Conservation (phyloP, 345 rosid species). For the Salix caprea region DNA sequence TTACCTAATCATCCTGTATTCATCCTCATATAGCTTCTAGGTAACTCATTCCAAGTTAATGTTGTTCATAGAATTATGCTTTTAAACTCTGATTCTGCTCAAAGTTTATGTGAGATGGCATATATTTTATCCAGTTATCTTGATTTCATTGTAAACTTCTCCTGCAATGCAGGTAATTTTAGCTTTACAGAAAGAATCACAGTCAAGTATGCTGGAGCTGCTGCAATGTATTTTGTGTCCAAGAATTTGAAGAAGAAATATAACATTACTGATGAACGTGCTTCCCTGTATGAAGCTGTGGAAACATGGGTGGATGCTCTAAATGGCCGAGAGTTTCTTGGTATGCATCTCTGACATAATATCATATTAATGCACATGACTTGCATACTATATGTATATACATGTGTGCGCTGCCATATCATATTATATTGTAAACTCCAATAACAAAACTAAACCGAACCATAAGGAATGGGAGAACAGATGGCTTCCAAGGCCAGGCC, state of each 20-base stretch:
- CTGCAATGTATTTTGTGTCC: constrained; percentile 87
- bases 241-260: constrained; percentile 86
- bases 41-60: neutral
- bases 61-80: neutral
- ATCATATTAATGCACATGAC: neutral
- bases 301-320: constrained; percentile 92
- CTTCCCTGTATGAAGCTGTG: constrained; percentile 78
- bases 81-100: neutral
- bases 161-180: constrained; percentile 59
- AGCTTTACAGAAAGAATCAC: constrained; percentile 73
- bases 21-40: neutral
- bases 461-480: no score
- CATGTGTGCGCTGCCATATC: no score
- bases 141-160: neutral
- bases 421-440: no score
- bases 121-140: neutral
- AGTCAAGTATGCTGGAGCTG: constrained; percentile 87
- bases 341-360: constrained; percentile 19
- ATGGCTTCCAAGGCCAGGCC: no score
- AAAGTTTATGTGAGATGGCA: neutral
- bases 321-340: constrained; percentile 66
- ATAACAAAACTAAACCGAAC: no score
- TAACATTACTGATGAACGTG: constrained; percentile 87
- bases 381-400: neutral
- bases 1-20: neutral